phyloP scores from a whole-genome alignment of 1,139 yeast genomes.

The Lodderomyces margitis region DNA sequence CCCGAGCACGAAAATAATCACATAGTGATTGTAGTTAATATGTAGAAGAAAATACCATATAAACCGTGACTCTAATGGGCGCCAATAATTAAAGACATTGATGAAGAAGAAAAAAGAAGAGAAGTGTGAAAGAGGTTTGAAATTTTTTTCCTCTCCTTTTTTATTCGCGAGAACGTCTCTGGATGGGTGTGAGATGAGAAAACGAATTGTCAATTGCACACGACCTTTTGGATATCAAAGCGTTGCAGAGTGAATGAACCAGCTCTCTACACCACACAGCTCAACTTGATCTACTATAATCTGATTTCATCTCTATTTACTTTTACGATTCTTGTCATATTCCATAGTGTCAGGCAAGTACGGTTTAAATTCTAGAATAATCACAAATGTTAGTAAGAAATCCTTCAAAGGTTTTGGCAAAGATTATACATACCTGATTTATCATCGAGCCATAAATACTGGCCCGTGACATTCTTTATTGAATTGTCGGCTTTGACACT shows the following conservation, averaged over 20 bases:
- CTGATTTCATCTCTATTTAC: slow-evolving; percentile 4
- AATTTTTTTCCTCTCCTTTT: neutral
- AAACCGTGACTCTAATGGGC: slow-evolving; percentile 93
- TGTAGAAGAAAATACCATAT: slow-evolving; percentile 46
- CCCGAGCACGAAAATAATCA: slow-evolving; percentile 83
- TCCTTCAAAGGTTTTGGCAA: neutral
- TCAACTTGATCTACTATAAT: too few species aligned
- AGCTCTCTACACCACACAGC: neutral
- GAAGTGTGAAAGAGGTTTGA: neutral
- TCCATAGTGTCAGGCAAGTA: slow-evolving; percentile 59
- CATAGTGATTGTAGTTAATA: slow-evolving; percentile 44
- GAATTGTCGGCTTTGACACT: slow-evolving; percentile 57
- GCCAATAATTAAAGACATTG: slow-evolving; percentile 80
- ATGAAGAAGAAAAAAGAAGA: slow-evolving; percentile 30
- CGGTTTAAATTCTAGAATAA: slow-evolving; percentile 38
- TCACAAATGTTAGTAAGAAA: slow-evolving; percentile 19
- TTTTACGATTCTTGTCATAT: slow-evolving; percentile 41
- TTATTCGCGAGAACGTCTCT: too few species aligned
- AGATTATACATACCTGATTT: slow-evolving; percentile 30
- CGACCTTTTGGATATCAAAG: neutral
- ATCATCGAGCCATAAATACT: slow-evolving; percentile 59
- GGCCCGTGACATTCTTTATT: slow-evolving; percentile 52
- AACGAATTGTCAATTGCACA: neutral
- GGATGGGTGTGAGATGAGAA: slow-evolving; percentile 3
- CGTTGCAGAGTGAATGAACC: neutral